Evolutionary conservation across 148 eudicot species (phyloP), one percentile per base, ranked within the genome.

Genomic region (Hydrangea macrophylla): DNA sequence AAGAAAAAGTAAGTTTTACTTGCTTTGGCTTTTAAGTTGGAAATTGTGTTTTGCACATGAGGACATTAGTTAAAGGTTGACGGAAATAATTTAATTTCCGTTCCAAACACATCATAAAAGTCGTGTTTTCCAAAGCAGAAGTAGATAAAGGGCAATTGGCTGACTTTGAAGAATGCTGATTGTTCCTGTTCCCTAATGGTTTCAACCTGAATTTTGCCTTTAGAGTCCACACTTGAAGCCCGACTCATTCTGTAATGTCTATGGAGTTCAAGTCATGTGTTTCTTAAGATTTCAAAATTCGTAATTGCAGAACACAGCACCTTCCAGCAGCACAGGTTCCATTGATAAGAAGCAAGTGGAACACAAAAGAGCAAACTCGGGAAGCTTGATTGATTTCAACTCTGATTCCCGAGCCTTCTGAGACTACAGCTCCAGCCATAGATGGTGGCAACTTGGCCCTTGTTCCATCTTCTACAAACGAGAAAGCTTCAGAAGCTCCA

Each of bases 311-410:
- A 76, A 71, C 59, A 33, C 70, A 58, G 68, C 40, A 51, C 40
- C 54, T 50, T 69, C 76, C 22, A 64, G 67, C 35, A 73, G 39
- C 55, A 65, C 55, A 53, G 54, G 36, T n/a, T 65, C 77, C 42
- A 55, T 3, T 35, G 70, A 44, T 22, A 80, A 17, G 9, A 77
- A 58, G 58, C 55, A 65, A 65, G 23, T 60, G 10, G 84, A 81
- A 70, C 13, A 35, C 23, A 71, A 63, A 62, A 58, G 76, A 30
- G 74, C 50, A 60, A 77, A 77, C 64, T 50, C 62, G 30, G 81
- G 67, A 72, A 74, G 85, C 75, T 75, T 83, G 78, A 72, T 80
- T 64, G 82, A 83, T 70, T 76, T 82, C 42, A 71, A 75, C 18
- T 57, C 58, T 54, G 60, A 76, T 35, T n/a, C 82, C 78, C 12